Base-by-base conservation (phyloP, 805 yeast genomes). In the Kluyveromyces siamensis region DNA sequence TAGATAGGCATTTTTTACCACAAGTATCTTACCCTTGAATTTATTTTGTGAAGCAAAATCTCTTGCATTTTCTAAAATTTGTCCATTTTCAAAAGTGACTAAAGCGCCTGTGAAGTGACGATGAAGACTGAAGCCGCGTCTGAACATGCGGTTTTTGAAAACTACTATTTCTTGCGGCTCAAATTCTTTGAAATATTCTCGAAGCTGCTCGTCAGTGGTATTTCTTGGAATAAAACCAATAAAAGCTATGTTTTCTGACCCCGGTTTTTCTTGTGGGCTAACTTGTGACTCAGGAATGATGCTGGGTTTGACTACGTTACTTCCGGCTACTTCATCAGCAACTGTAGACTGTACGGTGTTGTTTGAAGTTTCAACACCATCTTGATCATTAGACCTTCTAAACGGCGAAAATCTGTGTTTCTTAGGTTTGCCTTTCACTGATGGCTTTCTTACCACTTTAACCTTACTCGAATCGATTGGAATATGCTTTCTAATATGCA, bases 71-170 rank as follows among this genome's bases (percentile, higher is more conserved):
- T 65, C 64, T 37, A 77, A 57, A 2, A 73, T 72, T 17, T 61
- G 69, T 2, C 65, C 72, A n/a, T 70, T 68, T 16, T 71, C 68
- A 49, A 76, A 65, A 44, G 72, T 76, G 45, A 72, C 75, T 66
- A 74, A 73, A 46, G 86, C 87, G 46, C 76, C 73, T 13, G 73
- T 72, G 46, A 64, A 55, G 41, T 67, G 67, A 43, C 67, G 69
- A 30, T 63, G 64, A 51, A 70, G 63, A 48, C 52, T 53, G 45
- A 41, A 43, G 33, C 54, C 55, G 40, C 59, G 56, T 48, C 55
- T 51, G 44, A 54, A 56, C 38, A 59, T 55, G 42, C 66, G 67
- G 38, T 69, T 69, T 55, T 71, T 73, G 57, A 71, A 74, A 40
- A 79, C 69, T 60, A 71, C 73, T 38, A 78, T 71, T 40, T 72